Evolutionary conservation across 2,329 filamentous ascomycete species (phyloP).

Genomic region (Arachnomyces sp.): DNA sequence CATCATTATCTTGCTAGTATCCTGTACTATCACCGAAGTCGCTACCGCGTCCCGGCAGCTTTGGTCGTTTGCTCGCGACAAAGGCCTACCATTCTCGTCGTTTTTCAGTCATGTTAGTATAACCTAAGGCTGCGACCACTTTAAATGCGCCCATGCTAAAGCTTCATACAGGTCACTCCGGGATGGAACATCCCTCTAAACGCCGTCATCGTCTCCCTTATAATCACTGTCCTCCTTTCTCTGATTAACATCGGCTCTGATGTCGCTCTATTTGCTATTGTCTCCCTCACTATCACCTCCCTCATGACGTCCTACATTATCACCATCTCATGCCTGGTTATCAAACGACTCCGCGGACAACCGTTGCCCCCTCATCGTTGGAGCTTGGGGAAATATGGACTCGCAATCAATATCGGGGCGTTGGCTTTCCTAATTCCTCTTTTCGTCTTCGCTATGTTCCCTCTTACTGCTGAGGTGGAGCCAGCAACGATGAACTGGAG

Average conservation of each 20-base stretch:
- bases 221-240: constrained; percentile 37
- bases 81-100: constrained; percentile 31
- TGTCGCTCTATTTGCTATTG: constrained; percentile 36
- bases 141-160: too few relatives aligned
- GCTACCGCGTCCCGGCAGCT: constrained; percentile 51
- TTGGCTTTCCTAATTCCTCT: constrained; percentile 32
- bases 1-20: constrained; percentile 42
- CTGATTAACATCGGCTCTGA: constrained; percentile 47
- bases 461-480: constrained; percentile 24
- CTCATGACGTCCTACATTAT: constrained; percentile 38
- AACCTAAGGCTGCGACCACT: too few relatives aligned
- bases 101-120: constrained; percentile 31
- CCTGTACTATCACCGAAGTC: constrained; percentile 46
- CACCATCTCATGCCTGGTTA: constrained; percentile 39
- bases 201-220: constrained; percentile 39
- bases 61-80: constrained; percentile 45
- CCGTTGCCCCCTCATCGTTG: constrained; percentile 37
- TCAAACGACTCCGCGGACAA: constrained; percentile 36
- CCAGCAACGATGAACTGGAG: constrained; percentile 41
- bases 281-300: constrained; percentile 35
- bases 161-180: constrained; percentile 24
- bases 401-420: constrained; percentile 35
- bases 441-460: constrained; percentile 41
- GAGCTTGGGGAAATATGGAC: constrained; percentile 37
- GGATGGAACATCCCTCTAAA: constrained; percentile 39